A percentile compares a stretch with the other conserved stretches of the same genome.
phyloP scores from a whole-genome alignment of 306 rosid species.

The Ziziphus jujuba region DNA sequence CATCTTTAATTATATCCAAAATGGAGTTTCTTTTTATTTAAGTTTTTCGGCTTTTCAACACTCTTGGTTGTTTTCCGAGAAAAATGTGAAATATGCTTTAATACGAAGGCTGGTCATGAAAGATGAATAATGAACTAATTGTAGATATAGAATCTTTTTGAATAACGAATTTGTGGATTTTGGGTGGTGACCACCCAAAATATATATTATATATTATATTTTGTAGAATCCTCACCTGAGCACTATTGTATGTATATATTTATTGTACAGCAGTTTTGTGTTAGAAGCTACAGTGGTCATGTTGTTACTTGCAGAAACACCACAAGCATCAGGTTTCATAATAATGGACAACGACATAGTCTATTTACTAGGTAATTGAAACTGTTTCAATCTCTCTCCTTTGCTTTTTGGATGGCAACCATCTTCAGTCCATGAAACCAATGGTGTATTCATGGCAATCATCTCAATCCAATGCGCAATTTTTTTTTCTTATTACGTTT shows the following conservation, averaged over 20 bases:
- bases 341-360: constrained; percentile 2
- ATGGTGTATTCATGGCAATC: no score
- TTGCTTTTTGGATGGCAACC: background rate
- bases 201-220: no score
- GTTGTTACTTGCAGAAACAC: constrained; percentile 14
- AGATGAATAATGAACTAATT: background rate
- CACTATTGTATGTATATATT: background rate
- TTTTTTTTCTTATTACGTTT: background rate
- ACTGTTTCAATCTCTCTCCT: background rate
- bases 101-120: background rate
- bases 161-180: background rate
- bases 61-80: background rate
- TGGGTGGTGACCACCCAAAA: no score
- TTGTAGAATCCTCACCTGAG: no score
- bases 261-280: constrained; percentile 18
- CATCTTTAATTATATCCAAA: no score
- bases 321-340: constrained; percentile 20
- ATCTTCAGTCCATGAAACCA: background rate
- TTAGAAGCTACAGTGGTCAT: constrained; percentile 19
- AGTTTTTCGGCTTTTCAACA: no score
- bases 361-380: constrained; percentile 31
- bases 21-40: no score
- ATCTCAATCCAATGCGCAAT: background rate
- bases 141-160: background rate
- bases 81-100: background rate